Base-by-base conservation (phyloP, 2,329 filamentous ascomycete species). In the Trichoderma sp. region DNA sequence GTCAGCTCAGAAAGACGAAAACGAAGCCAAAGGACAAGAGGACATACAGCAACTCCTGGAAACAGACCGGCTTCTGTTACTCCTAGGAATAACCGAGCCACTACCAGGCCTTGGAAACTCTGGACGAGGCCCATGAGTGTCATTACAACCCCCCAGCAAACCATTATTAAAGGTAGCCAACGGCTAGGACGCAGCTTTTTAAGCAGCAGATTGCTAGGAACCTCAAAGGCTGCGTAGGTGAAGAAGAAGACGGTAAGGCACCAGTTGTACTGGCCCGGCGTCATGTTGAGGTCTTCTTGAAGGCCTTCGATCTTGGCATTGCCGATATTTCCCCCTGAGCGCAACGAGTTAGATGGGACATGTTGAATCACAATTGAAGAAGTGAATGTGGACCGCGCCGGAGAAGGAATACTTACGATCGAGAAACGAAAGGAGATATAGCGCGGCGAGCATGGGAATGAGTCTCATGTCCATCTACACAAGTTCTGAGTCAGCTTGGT, bases 91-190 rank as follows among this genome's bases (percentile, higher is more conserved):
- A 92, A 84, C 39, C 85, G 83, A 5, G 85, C 79, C 2, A 80
- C 74, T 2, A 86, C 76, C 3, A 86, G 77, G 0, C 84, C 84
- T 4, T 79, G 75, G 39, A 82, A 86, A 69, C 80, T 83, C 30
- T 77, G 77, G 0, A 86, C 85, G n/a, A 86, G 80, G 0, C 84
- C 84, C 82, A 86, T 86, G 21, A 86, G 74, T 0, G 83, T 85
- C 82, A 86, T 82, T 21, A 83, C 81, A 2, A 79, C 28, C 2
- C 81, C 80, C 82, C 83, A 88, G 1, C 87, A 81, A 1, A 92
- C 78, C 89, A 96, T 94, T 73, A 95, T 95, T 6, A 84, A 79
- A 0, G 92, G 90, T 28, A 95, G 85, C 81, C 94, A 96, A 60
- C 92, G 80, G 49, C 88, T 91, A 0, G 93, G 93, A 0, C 90